Base-by-base conservation (phyloP, 495 filamentous ascomycete species). In the Neurospora sp. region DNA sequence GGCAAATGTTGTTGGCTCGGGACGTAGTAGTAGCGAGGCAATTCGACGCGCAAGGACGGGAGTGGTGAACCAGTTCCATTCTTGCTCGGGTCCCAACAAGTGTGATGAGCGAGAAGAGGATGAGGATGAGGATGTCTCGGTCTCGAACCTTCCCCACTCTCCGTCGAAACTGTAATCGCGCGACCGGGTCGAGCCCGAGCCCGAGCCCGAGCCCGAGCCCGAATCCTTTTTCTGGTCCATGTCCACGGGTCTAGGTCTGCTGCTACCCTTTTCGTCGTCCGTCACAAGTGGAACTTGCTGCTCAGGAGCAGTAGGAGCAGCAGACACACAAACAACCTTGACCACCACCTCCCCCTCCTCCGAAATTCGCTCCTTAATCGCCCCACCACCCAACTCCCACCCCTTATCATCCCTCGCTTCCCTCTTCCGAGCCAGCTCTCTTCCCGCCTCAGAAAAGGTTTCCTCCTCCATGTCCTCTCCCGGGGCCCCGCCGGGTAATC, bases 291-390 rank as follows among this genome's bases (percentile, higher is more conserved):
- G 27, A 31, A 31, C 27, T 31, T 31, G 27, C 0, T 22, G n/a
- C n/a, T 22, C 45, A 31, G 22, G 48, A 59, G 22, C 20, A 27
- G 48, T 2, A 27, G 27, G 0, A 27, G 22, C 27, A 2, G 1
- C 27, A 61, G 53, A 61, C 1, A 61, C 76, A 31, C 82, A 78
- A 8, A 75, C 78, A 3, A 84, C 75, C 41, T 72, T 73, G 27
- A 31, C 27, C 17, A 81, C 77, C 12, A 80, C 45, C 65, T 84
- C 83, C 8, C 83, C 82, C 45, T 79, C 82, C 12, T 74, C 35
- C 75, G 27, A 27, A 27, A 27, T 75, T 61, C 80, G 77, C 40
- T 86, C 82, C 17, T 75, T 77, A 27, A 27, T 27, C 4, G 76
- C 78, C 0, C 78, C 81, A 40, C 78, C 81, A 39, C 74, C 82